Percentiles rank a stretch among this genome's conserved stretches.
Evolutionary conservation across 2,329 filamentous ascomycete genomes (phyloP).

Genomic region (Aspergillus ustus): DNA sequence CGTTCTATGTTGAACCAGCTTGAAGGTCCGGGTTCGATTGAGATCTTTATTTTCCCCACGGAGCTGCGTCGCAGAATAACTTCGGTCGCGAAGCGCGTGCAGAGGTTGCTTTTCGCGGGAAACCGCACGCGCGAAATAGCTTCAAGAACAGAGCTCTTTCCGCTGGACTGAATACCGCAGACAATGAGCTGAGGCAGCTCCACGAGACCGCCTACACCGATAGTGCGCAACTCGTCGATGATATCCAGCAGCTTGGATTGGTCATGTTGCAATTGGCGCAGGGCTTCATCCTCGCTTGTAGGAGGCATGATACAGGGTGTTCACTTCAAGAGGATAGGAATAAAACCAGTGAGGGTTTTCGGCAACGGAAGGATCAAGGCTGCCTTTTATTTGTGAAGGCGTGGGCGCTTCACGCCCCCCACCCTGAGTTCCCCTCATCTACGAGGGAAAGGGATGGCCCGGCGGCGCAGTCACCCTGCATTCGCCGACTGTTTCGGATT

Average conservation of each 20-base stretch:
- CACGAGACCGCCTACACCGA: conserved; percentile 54
- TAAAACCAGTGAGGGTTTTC: too few species aligned
- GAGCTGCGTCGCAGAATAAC: conserved; percentile 55
- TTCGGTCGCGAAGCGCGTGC: conserved; percentile 67
- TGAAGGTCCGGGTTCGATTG: conserved; percentile 44
- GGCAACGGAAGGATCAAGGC: too few species aligned
- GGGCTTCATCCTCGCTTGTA: conserved; percentile 13
- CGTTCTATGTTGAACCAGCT: conserved; percentile 16
- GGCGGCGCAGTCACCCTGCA: too few species aligned
- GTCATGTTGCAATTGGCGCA: conserved; percentile 24
- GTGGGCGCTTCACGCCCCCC: too few species aligned
- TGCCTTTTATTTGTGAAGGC: too few species aligned
- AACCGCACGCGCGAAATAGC: conserved; percentile 67
- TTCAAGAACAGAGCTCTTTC: conserved; percentile 69
- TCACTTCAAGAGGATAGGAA: too few species aligned
- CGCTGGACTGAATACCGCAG: conserved; percentile 64
- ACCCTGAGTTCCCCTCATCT: too few species aligned
- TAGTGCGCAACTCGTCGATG: conserved; percentile 57
- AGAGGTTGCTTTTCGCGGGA: conserved; percentile 59
- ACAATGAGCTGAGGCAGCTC: conserved; percentile 62
- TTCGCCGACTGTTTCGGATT: too few species aligned
- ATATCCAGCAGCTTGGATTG: conserved; percentile 57
- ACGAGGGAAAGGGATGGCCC: too few species aligned
- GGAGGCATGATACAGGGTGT: too few species aligned
- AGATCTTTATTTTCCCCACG: conserved; percentile 46